These are phyloP conservation scores for Cylindrotheca closterium DNA, from an alignment of 108 stramenopile species.

Conservation along the genomic window DNA sequence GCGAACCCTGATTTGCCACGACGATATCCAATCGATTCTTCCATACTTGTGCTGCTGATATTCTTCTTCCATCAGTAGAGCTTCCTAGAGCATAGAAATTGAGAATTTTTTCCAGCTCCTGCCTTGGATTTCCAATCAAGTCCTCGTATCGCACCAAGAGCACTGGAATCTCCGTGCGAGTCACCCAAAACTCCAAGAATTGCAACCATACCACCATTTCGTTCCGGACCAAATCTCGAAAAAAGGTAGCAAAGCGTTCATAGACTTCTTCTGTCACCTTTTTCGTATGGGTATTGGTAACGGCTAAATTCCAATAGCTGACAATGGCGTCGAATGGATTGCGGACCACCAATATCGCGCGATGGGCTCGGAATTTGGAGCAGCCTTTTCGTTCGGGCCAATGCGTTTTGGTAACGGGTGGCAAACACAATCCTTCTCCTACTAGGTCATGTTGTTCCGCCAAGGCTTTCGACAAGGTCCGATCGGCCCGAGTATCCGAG, in stretches of 20 bases:
- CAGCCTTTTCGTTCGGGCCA: constrained; percentile 92
- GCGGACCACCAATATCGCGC: constrained; percentile 81
- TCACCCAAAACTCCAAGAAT: constrained; percentile 67
- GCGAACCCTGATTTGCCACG: background rate
- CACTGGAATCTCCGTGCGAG: constrained; percentile 25
- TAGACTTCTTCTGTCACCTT: constrained; percentile 77
- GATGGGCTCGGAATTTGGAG: constrained; percentile 31
- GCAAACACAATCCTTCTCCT: constrained; percentile 63
- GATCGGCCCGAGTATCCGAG: constrained; percentile 89
- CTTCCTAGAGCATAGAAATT: constrained; percentile 31
- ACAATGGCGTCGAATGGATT: constrained; percentile 98
- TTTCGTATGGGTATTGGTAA: constrained; percentile 93
- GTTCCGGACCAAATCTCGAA: constrained; percentile 51
- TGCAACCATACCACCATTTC: constrained; percentile 75
- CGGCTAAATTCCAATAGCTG: constrained; percentile 89
- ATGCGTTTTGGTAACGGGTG: constrained; percentile 87
- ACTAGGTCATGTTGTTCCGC: constrained; percentile 66
- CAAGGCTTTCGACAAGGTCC: constrained; percentile 72
- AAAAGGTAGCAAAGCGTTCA: constrained; percentile 53
- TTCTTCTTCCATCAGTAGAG: constrained; percentile 1
- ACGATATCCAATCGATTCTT: constrained; percentile 9
- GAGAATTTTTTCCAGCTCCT: constrained; percentile 47
- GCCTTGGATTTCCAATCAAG: constrained; percentile 51
- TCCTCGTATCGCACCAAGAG: constrained; percentile 80
- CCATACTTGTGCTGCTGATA: constrained; percentile 14